Conservation (phyloP, 2,329 filamentous ascomycete genomes). For the Neopestalotiopsis clavispora region DNA sequence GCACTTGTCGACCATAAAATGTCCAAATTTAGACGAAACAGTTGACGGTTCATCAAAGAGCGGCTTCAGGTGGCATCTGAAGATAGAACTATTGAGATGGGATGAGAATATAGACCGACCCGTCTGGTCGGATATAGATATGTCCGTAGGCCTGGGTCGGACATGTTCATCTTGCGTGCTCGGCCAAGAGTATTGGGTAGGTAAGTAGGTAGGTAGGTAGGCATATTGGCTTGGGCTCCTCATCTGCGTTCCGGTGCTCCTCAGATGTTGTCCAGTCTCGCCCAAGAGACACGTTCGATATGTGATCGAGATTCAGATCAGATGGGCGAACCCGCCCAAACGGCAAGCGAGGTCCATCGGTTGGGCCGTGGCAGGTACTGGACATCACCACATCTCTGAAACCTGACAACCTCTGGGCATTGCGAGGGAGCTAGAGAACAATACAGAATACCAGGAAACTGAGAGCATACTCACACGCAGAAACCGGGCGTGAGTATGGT, state of each 20-base stretch:
- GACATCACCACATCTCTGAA: not conserved
- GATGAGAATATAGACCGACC: not conserved
- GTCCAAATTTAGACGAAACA: conserved; percentile 1
- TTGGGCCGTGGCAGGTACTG: not conserved
- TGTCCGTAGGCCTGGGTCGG: too few relatives aligned
- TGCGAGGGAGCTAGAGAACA: not conserved
- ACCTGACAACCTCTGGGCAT: conserved; percentile 2
- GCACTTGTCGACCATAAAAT: not conserved
- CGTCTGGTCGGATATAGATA: not conserved
- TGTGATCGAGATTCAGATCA: too few relatives aligned
- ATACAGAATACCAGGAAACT: too few relatives aligned
- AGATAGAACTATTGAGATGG: not conserved
- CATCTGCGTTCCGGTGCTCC: too few relatives aligned
- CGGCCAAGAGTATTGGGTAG: too few relatives aligned
- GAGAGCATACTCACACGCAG: too few relatives aligned
- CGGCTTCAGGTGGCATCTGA: not conserved
- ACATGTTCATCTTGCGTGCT: not conserved
- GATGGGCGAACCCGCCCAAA: too few relatives aligned
- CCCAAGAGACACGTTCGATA: too few relatives aligned
- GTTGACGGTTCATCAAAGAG: not conserved
- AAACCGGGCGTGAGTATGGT: too few relatives aligned
- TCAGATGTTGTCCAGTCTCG: too few relatives aligned
- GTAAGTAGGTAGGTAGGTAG: too few relatives aligned
- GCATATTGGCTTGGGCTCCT: too few relatives aligned
- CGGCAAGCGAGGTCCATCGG: not conserved